A percentile compares a stretch with the other conserved stretches of the same genome.
Evolutionary conservation across 495 filamentous ascomycete species (phyloP).

Genomic region (Aspergillus sclerotioniger): DNA sequence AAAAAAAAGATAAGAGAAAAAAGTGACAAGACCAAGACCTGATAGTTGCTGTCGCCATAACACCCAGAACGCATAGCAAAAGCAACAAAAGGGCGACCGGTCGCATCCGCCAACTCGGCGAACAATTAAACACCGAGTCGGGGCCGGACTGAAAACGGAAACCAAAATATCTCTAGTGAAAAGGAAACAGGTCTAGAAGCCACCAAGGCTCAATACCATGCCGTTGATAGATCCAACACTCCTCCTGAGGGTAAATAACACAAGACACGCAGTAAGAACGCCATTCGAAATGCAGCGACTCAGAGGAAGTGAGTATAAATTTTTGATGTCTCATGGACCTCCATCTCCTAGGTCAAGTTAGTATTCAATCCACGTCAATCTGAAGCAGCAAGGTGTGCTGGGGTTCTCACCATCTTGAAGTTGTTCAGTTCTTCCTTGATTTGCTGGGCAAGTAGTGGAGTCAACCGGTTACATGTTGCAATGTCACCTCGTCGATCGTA

Average conservation of each 20-base stretch:
- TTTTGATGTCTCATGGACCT: conserved; percentile 97
- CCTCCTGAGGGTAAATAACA: conserved; percentile 23
- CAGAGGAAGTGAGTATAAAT: conserved; percentile 99
- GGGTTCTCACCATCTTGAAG: conserved; percentile 91
- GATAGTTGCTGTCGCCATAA: conserved; percentile 20
- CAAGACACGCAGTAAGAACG: conserved; percentile 21
- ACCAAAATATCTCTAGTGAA: conserved; percentile 24
- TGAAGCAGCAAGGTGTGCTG: too few species aligned
- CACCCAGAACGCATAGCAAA: conserved; percentile 20
- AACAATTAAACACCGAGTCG: conserved; percentile 4
- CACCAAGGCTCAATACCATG: conserved; percentile 25
- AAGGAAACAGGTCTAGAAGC: conserved; percentile 26
- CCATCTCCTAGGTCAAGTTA: conserved; percentile 80
- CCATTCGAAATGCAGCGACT: conserved; percentile 33
- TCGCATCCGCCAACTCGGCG: conserved; percentile 9
- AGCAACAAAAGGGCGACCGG: conserved; percentile 7
- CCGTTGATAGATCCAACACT: conserved; percentile 26
- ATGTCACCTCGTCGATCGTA: conserved; percentile 96
- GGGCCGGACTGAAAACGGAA: conserved; percentile 14
- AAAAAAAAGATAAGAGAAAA: conserved; percentile 7
- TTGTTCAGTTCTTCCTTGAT: conserved; percentile 99
- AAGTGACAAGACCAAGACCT: conserved; percentile 15
- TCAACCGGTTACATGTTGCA: conserved; percentile 96
- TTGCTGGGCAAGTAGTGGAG: conserved; percentile 95
- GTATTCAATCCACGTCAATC: conserved; percentile 26